Conservation (phyloP, 805 yeast species). For the Zygosaccharomyces bailii region DNA sequence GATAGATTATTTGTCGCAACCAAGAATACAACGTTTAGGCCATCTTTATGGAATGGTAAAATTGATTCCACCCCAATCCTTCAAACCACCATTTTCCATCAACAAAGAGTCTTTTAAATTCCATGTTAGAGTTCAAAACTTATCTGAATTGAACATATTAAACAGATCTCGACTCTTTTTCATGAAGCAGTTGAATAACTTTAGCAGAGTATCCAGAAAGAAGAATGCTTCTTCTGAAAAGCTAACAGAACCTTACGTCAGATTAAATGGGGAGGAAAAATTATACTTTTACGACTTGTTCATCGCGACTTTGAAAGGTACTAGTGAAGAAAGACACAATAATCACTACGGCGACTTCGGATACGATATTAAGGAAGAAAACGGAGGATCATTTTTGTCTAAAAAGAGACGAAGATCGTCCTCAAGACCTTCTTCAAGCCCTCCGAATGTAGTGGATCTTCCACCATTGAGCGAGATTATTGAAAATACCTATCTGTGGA, state of each 20-base stretch:
- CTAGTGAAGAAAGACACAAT: slow-evolving; percentile 3
- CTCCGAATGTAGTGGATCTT: slow-evolving; percentile 1
- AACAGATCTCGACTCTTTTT: slow-evolving; percentile 64
- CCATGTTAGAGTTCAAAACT: slow-evolving; percentile 63
- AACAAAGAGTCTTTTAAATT: slow-evolving; percentile 53
- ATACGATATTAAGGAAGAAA: not conserved
- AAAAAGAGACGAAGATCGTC: slow-evolving; percentile 13
- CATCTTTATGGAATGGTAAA: slow-evolving; percentile 69
- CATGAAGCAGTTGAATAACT: slow-evolving; percentile 58
- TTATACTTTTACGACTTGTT: slow-evolving; percentile 41
- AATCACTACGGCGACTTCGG: not conserved
- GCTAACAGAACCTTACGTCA: slow-evolving; percentile 15
- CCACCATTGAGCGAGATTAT: slow-evolving; percentile 13
- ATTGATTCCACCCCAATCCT: slow-evolving; percentile 55
- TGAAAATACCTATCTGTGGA: slow-evolving; percentile 32
- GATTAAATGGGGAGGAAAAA: slow-evolving; percentile 11
- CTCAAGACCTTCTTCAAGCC: slow-evolving; percentile 13
- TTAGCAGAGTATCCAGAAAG: slow-evolving; percentile 34
- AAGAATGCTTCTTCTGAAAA: slow-evolving; percentile 7
- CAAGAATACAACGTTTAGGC: slow-evolving; percentile 46
- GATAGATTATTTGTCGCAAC: slow-evolving; percentile 55
- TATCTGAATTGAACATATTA: slow-evolving; percentile 59
- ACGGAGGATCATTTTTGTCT: not conserved
- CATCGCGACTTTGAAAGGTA: slow-evolving; percentile 33
- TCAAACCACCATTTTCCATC: slow-evolving; percentile 53